Conservation (phyloP, 257 asterid species). For the Asclepias syriaca region DNA sequence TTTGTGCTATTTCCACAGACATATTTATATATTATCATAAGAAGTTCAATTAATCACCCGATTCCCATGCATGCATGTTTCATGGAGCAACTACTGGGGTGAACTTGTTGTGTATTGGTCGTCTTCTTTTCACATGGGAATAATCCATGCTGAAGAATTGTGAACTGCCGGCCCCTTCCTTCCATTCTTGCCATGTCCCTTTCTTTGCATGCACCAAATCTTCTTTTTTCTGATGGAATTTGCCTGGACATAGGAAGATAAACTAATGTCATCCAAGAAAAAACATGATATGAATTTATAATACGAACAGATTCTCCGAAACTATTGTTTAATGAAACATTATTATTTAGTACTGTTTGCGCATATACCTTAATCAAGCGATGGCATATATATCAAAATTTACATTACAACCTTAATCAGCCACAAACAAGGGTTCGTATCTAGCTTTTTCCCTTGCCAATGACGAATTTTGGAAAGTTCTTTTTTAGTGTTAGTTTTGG, state of each 20-base stretch:
- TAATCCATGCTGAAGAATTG: conserved; percentile 74
- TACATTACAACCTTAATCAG: no score
- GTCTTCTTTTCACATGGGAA: conserved; percentile 49
- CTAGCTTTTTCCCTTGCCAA: no score
- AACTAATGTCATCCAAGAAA: background rate
- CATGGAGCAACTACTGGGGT: conserved; percentile 43
- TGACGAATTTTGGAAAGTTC: no score
- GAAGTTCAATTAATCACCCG: background rate
- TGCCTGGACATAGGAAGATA: conserved; percentile 27
- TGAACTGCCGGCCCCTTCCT: conserved; percentile 34
- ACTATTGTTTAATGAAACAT: no score
- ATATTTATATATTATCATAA: background rate
- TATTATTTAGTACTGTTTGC: no score
- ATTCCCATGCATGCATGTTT: conserved; percentile 17
- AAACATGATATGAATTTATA: background rate
- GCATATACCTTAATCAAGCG: no score
- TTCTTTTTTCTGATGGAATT: conserved; percentile 23
- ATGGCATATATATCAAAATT: no score
- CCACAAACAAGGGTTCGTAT: no score
- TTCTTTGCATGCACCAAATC: conserved; percentile 28
- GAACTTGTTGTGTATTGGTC: conserved; percentile 70
- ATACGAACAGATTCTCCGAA: background rate
- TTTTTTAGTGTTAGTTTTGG: no score
- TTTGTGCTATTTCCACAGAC: background rate
- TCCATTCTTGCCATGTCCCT: conserved; percentile 51